Base-by-base conservation (phyloP, 495 filamentous ascomycete genomes). In the Xylaria sp. region DNA sequence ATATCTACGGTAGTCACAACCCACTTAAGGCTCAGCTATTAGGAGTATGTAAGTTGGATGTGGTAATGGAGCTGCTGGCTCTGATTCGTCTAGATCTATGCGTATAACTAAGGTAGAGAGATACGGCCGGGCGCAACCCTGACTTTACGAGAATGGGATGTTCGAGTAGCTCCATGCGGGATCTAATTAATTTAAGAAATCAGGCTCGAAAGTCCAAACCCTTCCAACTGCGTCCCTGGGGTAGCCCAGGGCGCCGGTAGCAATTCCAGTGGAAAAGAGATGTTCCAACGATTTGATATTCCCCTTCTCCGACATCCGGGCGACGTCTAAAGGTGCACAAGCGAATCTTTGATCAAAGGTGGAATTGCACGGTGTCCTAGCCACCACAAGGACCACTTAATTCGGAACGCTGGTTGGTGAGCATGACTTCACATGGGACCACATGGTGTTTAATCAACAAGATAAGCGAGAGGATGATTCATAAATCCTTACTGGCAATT, bases 201-300 rank as follows among this genome's bases (percentile, higher is more conserved):
- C 9, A 19, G 40, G 57, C 31, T 19, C 29, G 15, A 53, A 53
- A 21, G 26, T 2, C 12, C 21, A 53, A 53, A 24, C 35, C 37
- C 11, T 62, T 62, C 19, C 3, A 35, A 63, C 9, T 8, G 46
- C 46, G 5, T 24, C 6, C 24, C 19, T 14, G 7, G 46, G 46
- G n/a, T 24, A 24, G 43, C n/a, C n/a, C n/a, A n/a, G 44, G 3
- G 17, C 6, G 19, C 5, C 0, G 19, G 6, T 11, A 50, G 8
- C 1, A 21, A 4, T 3, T 8, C 4, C 33, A 5, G 57, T 3
- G 57, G 33, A 21, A 40, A 26, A 59, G 33, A 35, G 57, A 37
- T 59, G 6, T 59, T 40, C 33, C 57, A 61, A 37, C 26, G 31
- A 65, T 65, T 65, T 65, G 62, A 65, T 65, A 52, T 48, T 2